Conservation (phyloP, 2,329 filamentous ascomycete species). For the Trichoderma asperellum region DNA sequence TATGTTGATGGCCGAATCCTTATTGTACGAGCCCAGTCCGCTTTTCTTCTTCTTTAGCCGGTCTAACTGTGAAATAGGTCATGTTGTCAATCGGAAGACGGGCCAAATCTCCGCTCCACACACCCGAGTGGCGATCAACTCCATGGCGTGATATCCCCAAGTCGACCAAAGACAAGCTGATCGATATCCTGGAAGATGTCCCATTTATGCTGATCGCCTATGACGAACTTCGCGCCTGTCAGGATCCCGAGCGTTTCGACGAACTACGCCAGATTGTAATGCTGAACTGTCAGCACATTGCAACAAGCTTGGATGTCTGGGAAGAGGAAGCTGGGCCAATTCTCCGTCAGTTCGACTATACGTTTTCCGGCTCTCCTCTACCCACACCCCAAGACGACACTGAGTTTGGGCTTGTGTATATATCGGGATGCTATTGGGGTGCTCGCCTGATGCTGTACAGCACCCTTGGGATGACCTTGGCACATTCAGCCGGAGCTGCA, state of each 20-base stretch:
- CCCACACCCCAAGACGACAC: conserved; percentile 28
- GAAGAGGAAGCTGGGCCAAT: conserved; percentile 27
- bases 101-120: conserved; percentile 36
- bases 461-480: conserved; percentile 13
- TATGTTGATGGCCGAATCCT: conserved; percentile 34
- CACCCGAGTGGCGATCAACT: conserved; percentile 40
- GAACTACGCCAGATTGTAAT: conserved; percentile 24
- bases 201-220: conserved; percentile 37
- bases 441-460: conserved; percentile 24
- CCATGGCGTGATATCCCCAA: conserved; percentile 40
- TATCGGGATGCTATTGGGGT: conserved; percentile 31
- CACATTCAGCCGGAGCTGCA: background rate
- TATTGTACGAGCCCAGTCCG: conserved; percentile 27
- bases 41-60: too few species aligned
- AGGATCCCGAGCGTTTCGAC: conserved; percentile 13
- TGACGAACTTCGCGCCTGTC: conserved; percentile 35
- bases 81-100: conserved; percentile 30
- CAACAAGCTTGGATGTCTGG: conserved; percentile 26
- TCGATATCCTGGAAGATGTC: conserved; percentile 40
- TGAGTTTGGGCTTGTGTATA: conserved; percentile 30
- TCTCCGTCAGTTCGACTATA: conserved; percentile 29
- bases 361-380: conserved; percentile 17
- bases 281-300: conserved; percentile 27
- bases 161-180: conserved; percentile 38
- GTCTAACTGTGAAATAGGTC: conserved; percentile 19